A percentile compares a stretch with the other conserved stretches of the same genome.
phyloP scores from a whole-genome alignment of 768 basidiomycete genomes.

The Lactarius hengduanensis region DNA sequence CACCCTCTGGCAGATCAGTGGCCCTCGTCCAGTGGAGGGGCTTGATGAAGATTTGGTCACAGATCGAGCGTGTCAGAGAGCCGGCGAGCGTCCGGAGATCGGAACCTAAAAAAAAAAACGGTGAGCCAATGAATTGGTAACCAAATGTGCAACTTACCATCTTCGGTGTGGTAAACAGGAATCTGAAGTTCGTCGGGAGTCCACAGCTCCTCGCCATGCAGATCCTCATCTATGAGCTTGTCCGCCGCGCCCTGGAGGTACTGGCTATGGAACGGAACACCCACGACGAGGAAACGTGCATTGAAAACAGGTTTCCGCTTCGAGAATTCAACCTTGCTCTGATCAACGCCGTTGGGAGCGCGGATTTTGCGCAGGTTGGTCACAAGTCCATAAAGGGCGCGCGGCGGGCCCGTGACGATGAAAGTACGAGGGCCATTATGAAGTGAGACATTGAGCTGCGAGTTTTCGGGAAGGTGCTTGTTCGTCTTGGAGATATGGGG shows the following conservation, averaged over 20 bases:
- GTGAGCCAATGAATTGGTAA: constrained; percentile 28
- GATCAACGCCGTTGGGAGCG: constrained; percentile 84
- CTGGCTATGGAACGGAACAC: constrained; percentile 92
- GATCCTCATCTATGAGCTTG: constrained; percentile 72
- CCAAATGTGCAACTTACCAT: constrained; percentile 56
- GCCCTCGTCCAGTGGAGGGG: constrained; percentile 94
- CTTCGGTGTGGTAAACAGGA: constrained; percentile 89
- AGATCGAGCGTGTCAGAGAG: constrained; percentile 83
- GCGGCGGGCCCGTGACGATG: constrained; percentile 90
- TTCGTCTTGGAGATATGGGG: constrained; percentile 86
- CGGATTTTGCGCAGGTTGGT: constrained; percentile 87
- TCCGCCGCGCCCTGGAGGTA: constrained; percentile 77
- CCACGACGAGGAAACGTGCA: constrained; percentile 91
- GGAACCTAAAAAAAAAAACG: constrained; percentile 52
- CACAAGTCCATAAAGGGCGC: constrained; percentile 91
- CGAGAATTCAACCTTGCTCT: constrained; percentile 91
- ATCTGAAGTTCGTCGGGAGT: constrained; percentile 63
- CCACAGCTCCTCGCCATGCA: constrained; percentile 80
- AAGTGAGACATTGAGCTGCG: constrained; percentile 82
- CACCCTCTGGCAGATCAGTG: constrained; percentile 83
- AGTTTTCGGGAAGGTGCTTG: constrained; percentile 73
- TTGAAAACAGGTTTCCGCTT: constrained; percentile 94
- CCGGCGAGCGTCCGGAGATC: constrained; percentile 71
- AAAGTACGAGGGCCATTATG: constrained; percentile 90
- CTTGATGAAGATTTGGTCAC: constrained; percentile 88